Evolutionary conservation across 1,139 yeast species (phyloP), one percentile per base, ranked within the genome.

Genomic region (Meyerozyma carpophila): DNA sequence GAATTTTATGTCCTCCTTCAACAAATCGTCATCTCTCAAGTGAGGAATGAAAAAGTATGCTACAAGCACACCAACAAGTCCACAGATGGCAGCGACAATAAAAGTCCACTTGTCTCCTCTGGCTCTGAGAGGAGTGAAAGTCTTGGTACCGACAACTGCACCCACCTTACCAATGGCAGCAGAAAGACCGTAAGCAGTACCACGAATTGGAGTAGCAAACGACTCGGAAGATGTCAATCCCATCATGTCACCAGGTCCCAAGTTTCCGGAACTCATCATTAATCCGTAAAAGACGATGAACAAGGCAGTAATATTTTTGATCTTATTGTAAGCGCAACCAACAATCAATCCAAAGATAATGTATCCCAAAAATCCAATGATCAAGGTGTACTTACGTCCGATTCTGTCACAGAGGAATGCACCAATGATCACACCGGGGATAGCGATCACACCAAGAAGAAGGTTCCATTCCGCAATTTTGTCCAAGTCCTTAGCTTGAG

Each of bases 171-270:
- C 78, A 44, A 73, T 66, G 11, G 77, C 77, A 41, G 79, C 79
- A 36, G 73, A 63, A 20, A 73, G 42, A 39, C 77, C 77, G 49
- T 76, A 76, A 42, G 65, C 70, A 1, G 90, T 82, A 41, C 91
- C 93, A 62, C 93, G 73, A 39, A 85, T 76, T 14, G 88, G 86
- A 10, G 91, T 83, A 24, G 93, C 89, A 55, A 73, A 85, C 3
- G 80, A 71, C 60, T 85, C 93, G 28, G 85, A 76, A 9, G 88
- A 75, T 4, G 77, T 66, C 45, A 85, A 70, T 8, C 93, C 93
- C 73, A 84, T 68, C 71, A 78, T 78, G 57, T 84, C 76, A 51
- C 93, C 93, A 4, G 93, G 93, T 4, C 94, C 93, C 53, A 83
- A 67, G 61, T 84, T 84, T 53, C 90, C 90, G 49, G 68, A 58